These are phyloP conservation scores for Moricandia arvensis DNA, from an alignment of 345 rosid species.

Conservation along the genomic window DNA sequence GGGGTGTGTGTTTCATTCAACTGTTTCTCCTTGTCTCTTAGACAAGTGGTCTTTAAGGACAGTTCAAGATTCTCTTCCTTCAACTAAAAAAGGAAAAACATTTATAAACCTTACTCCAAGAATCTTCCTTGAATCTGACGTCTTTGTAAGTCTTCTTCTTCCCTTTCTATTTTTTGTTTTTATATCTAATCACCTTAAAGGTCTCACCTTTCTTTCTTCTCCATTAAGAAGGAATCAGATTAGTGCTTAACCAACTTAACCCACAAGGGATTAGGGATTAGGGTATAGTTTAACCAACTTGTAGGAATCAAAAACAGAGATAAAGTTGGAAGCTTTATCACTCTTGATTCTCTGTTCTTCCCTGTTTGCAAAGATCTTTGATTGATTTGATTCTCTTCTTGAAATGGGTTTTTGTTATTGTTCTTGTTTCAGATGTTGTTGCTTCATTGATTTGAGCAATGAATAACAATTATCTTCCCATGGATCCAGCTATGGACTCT, in stretches of 20 bases:
- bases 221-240: conserved; percentile 20
- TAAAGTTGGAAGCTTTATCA: conserved; percentile 20
- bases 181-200: conserved; percentile 13
- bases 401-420: conserved; percentile 29
- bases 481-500: conserved; percentile 62
- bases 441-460: conserved; percentile 18
- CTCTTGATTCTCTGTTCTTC: conserved; percentile 28
- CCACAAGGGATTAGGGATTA: conserved; percentile 34
- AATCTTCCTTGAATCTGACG: conserved; percentile 47
- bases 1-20: conserved; percentile 27
- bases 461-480: conserved; percentile 40
- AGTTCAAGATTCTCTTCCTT: conserved; percentile 29
- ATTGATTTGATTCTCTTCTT: conserved; percentile 30
- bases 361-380: conserved; percentile 27
- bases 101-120: conserved; percentile 30
- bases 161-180: neutral
- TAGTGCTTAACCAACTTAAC: conserved; percentile 29
- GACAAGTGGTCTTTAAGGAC: conserved; percentile 30
- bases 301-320: conserved; percentile 33
- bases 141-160: conserved; percentile 36
- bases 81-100: conserved; percentile 12
- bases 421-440: conserved; percentile 22
- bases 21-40: conserved; percentile 38
- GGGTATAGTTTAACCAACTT: conserved; percentile 34
- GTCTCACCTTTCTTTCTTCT: neutral